Percentiles rank a stretch among this genome's conserved stretches.
These are phyloP conservation scores for Phylloporus rhodoxanthus DNA, from an alignment of 768 basidiomycete genomes.

Conservation along the genomic window DNA sequence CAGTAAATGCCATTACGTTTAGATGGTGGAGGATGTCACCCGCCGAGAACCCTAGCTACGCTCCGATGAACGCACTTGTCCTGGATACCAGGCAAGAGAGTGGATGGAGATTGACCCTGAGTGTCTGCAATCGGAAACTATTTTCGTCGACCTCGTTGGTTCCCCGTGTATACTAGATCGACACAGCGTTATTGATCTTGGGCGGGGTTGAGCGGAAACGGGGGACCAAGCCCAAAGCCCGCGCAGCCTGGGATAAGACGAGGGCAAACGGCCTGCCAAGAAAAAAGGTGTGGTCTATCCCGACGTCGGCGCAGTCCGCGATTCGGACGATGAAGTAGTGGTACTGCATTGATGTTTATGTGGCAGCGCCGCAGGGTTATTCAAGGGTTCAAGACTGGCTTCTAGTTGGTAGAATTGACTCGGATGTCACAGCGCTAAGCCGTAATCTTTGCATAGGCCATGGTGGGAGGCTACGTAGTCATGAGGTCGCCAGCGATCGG, in stretches of 20 bases:
- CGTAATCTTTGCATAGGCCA: not conserved
- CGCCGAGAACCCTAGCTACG: slow-evolving; percentile 1
- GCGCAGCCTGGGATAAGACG: not conserved
- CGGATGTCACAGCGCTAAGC: not conserved
- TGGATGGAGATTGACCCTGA: not conserved
- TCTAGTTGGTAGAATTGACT: not conserved
- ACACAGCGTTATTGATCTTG: not conserved
- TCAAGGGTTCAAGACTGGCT: not conserved
- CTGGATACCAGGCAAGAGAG: not conserved
- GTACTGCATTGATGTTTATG: not conserved
- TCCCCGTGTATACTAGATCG: not conserved
- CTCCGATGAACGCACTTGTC: not conserved
- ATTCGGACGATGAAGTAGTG: not conserved
- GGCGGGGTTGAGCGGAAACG: not conserved
- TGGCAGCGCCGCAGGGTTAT: slow-evolving; percentile 1
- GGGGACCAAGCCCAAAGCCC: not conserved
- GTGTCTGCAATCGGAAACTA: not conserved
- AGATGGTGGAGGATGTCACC: not conserved
- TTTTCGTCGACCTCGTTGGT: not conserved
- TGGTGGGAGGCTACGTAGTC: not conserved
- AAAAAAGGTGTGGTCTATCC: not conserved
- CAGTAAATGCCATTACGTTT: not conserved
- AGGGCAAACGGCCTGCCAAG: not conserved
- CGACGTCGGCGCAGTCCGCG: not conserved
- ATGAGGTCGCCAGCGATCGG: not conserved